These are phyloP conservation scores for Yarrowia yakushimensis DNA, from an alignment of 805 yeast genomes.

Conservation along the genomic window DNA sequence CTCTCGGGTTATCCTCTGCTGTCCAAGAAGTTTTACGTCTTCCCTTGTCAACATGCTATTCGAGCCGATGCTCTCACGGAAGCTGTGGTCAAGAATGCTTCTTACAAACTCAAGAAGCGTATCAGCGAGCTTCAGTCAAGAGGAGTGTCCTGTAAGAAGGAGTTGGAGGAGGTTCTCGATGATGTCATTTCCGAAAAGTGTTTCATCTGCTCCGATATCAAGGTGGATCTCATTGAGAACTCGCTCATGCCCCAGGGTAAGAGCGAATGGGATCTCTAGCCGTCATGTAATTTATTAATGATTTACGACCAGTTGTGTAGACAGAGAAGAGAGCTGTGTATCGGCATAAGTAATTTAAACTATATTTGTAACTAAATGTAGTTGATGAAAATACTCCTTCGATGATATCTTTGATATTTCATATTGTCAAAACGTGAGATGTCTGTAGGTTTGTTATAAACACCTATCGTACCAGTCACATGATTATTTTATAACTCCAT, in stretches of 20 bases:
- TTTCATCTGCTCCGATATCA: constrained; percentile 73
- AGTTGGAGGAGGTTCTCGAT: constrained; percentile 40
- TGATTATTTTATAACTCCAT: too few relatives aligned
- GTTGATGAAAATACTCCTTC: too few relatives aligned
- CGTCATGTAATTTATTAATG: constrained; percentile 17
- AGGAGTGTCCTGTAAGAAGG: constrained; percentile 31
- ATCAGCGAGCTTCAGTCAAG: constrained; percentile 50
- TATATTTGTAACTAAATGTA: too few relatives aligned
- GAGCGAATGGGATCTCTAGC: constrained; percentile 15
- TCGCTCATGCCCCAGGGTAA: constrained; percentile 42
- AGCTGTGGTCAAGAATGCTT: constrained; percentile 56
- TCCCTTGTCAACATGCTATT: constrained; percentile 87
- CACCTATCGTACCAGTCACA: too few relatives aligned
- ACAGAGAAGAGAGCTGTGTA: too few relatives aligned
- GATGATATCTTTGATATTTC: too few relatives aligned
- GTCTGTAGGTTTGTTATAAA: too few relatives aligned
- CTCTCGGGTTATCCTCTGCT: constrained; percentile 67
- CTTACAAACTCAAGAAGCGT: constrained; percentile 61
- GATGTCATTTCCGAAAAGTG: constrained; percentile 61
- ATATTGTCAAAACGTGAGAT: too few relatives aligned
- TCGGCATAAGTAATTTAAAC: too few relatives aligned
- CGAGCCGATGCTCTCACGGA: constrained; percentile 84
- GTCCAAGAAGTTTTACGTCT: constrained; percentile 68
- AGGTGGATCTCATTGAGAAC: constrained; percentile 67
- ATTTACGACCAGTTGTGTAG: neutral